These are phyloP conservation scores for Metrosideros polymorpha DNA, from an alignment of 441 rosid genomes.

Conservation along the genomic window DNA sequence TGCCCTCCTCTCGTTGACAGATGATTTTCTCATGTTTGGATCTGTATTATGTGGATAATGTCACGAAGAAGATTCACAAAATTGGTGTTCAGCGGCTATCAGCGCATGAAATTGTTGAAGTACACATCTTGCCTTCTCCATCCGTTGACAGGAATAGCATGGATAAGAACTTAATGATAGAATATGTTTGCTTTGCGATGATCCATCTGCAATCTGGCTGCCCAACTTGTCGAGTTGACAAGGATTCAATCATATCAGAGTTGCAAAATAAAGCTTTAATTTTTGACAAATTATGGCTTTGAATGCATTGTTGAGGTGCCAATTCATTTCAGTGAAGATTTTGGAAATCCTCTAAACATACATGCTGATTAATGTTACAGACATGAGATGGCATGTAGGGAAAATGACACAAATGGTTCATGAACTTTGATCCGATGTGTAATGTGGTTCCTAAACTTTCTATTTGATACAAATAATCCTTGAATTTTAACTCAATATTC, in stretches of 20 bases:
- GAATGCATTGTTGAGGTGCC: conserved; percentile 42
- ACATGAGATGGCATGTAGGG: conserved; percentile 70
- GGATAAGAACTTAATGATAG: conserved; percentile 42
- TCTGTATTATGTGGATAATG: conserved; percentile 27
- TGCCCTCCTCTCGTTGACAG: conserved; percentile 44
- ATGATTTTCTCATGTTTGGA: conserved; percentile 19
- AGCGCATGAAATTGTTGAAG: conserved; percentile 77
- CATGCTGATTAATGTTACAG: conserved; percentile 35
- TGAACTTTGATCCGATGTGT: too few relatives aligned
- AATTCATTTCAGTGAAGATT: conserved; percentile 72
- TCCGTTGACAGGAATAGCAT: conserved; percentile 21
- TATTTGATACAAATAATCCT: too few relatives aligned
- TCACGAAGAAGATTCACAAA: conserved; percentile 49
- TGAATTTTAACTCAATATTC: too few relatives aligned
- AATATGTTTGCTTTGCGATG: conserved; percentile 87
- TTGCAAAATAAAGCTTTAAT: conserved; percentile 53
- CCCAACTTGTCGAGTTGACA: conserved; percentile 46
- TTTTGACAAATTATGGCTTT: conserved; percentile 66
- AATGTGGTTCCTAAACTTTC: too few relatives aligned
- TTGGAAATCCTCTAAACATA: conserved; percentile 56
- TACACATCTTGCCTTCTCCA: conserved; percentile 68
- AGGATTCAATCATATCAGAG: conserved; percentile 45
- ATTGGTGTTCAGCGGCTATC: conserved; percentile 78
- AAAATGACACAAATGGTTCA: too few relatives aligned
- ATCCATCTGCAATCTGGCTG: conserved; percentile 76